Evolutionary conservation across 768 basidiomycete genomes (phyloP).

Genomic region (Lactarius akahatsu): DNA sequence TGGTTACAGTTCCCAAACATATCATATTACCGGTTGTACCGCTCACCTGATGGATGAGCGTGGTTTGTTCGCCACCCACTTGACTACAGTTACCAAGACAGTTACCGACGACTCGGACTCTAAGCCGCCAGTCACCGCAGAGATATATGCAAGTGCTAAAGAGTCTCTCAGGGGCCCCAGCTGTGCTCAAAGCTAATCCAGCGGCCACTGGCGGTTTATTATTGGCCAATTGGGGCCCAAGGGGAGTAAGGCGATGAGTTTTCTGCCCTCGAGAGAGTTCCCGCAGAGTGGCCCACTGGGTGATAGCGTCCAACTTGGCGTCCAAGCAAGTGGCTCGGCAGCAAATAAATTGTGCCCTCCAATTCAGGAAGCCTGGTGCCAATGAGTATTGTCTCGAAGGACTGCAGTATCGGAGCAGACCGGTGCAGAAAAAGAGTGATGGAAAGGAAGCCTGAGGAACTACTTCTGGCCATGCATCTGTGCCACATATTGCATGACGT

Average conservation of each 20-base stretch:
- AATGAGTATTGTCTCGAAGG: background rate
- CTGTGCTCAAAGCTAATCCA: background rate
- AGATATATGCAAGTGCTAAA: background rate
- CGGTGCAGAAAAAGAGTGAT: background rate
- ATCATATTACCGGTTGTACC: background rate
- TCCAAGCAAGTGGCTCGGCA: background rate
- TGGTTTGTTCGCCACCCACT: too few relatives aligned
- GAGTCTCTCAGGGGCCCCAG: background rate
- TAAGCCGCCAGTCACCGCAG: background rate
- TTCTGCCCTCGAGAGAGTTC: background rate
- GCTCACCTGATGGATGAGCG: background rate
- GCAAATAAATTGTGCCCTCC: background rate
- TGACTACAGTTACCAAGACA: background rate
- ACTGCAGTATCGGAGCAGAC: background rate
- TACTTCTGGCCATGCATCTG: background rate
- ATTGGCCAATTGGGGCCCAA: background rate
- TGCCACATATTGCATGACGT: slow-evolving; percentile 5
- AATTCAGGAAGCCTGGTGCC: background rate
- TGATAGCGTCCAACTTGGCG: background rate
- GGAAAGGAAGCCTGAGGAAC: background rate
- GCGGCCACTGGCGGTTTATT: background rate
- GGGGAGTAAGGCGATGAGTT: background rate
- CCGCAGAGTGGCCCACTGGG: background rate
- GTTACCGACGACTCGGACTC: background rate
- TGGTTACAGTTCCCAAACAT: too few relatives aligned